Evolutionary conservation across 768 basidiomycete genomes (phyloP).

Genomic region (Lentinus tigrinus): DNA sequence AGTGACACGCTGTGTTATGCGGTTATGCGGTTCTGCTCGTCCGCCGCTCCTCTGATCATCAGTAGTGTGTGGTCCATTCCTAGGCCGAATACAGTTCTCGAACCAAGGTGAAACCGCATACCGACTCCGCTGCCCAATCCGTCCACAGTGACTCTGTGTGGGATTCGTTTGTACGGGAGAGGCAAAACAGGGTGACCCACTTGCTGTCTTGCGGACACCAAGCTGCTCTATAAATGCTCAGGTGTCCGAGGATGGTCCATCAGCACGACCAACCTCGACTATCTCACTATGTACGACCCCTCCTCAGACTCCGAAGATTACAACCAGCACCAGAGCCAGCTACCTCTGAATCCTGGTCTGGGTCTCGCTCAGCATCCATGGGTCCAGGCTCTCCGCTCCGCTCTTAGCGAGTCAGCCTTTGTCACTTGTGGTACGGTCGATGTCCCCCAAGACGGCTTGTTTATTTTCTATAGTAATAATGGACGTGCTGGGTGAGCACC

Average conservation of each 20-base stretch:
- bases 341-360: slow-evolving; percentile 1
- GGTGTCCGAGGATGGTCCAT: too few species aligned
- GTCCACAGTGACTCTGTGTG: slow-evolving; percentile 12
- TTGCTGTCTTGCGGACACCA: not conserved
- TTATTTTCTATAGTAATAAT: slow-evolving; percentile 5
- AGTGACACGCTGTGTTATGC: not conserved
- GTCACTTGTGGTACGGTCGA: slow-evolving; percentile 1
- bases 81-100: slow-evolving; percentile 1
- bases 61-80: not conserved
- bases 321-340: not conserved
- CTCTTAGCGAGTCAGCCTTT: not conserved
- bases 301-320: slow-evolving; percentile 7
- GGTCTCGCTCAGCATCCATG: not conserved
- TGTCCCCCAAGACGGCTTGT: not conserved
- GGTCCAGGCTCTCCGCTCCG: not conserved
- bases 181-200: not conserved
- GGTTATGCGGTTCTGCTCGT: not conserved
- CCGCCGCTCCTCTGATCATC: not conserved
- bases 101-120: not conserved
- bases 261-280: not conserved
- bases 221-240: not conserved
- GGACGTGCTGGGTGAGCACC: not conserved
- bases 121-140: not conserved
- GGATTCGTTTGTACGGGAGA: too few species aligned
- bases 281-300: slow-evolving; percentile 2